A percentile compares a stretch with the other conserved stretches of the same genome.
Evolutionary conservation across 2,329 filamentous ascomycete species (phyloP).

Genomic region (Paecilomyces variotii): DNA sequence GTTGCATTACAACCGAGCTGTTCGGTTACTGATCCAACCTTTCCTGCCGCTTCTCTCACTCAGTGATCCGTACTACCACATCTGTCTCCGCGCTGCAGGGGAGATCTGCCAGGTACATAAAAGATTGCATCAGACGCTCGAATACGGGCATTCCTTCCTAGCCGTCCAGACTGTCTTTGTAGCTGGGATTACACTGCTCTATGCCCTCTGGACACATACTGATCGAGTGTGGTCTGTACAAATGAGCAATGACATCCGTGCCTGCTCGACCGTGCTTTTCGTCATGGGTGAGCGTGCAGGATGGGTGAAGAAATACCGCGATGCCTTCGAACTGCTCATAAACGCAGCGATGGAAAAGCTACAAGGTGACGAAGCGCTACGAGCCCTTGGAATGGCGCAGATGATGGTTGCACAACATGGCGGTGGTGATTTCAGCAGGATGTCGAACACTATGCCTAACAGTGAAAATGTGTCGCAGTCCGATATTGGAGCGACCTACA

Average conservation of each 20-base stretch:
- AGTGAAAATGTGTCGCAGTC: slow-evolving; percentile 9
- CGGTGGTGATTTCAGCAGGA: slow-evolving; percentile 5
- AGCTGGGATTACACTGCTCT: slow-evolving; percentile 29
- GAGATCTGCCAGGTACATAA: slow-evolving; percentile 32
- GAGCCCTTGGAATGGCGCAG: slow-evolving; percentile 30
- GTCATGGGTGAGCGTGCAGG: slow-evolving; percentile 43
- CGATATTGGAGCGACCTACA: neutral
- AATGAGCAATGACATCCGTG: slow-evolving; percentile 43
- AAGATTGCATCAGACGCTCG: slow-evolving; percentile 28
- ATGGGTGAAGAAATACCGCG: slow-evolving; percentile 42
- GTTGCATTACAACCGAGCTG: slow-evolving; percentile 43
- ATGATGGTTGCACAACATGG: slow-evolving; percentile 31
- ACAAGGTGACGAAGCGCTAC: slow-evolving; percentile 28
- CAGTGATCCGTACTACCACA: slow-evolving; percentile 40
- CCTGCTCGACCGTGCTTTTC: slow-evolving; percentile 42
- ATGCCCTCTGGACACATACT: slow-evolving; percentile 36
- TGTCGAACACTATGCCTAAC: slow-evolving; percentile 9
- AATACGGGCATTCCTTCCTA: slow-evolving; percentile 32
- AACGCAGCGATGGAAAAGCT: slow-evolving; percentile 41
- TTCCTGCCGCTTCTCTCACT: slow-evolving; percentile 41
- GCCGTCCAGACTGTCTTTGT: slow-evolving; percentile 33
- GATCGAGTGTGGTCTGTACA: slow-evolving; percentile 41
- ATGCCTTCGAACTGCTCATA: slow-evolving; percentile 41
- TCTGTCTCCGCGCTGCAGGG: slow-evolving; percentile 29
- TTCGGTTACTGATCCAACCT: slow-evolving; percentile 45